Evolutionary conservation across 331 rosid species (phyloP).

Genomic region (Quercus tomentella): DNA sequence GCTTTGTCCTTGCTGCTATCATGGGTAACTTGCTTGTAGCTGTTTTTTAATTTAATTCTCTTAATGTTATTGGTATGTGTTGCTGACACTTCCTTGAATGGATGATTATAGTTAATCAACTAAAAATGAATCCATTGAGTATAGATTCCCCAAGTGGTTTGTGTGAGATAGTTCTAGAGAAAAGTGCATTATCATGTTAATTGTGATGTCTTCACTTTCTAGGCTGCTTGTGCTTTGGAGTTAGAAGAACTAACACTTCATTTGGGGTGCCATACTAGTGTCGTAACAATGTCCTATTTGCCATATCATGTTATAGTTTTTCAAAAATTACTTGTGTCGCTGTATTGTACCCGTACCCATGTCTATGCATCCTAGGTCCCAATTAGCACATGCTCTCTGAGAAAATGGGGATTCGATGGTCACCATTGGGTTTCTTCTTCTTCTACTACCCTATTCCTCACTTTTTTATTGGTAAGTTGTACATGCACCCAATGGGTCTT

Average conservation of each 20-base stretch:
- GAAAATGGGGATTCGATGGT: background rate
- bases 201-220: background rate
- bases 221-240: background rate
- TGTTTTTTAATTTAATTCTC: background rate
- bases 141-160: background rate
- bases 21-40: conserved; percentile 64
- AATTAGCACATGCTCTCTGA: too few relatives aligned
- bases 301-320: too few relatives aligned
- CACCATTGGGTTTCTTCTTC: background rate
- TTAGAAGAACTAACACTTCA: background rate
- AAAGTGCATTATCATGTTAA: background rate
- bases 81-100: conserved; percentile 3
- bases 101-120: background rate
- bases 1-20: conserved; percentile 98
- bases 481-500: too few relatives aligned
- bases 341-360: too few relatives aligned
- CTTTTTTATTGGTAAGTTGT: too few relatives aligned
- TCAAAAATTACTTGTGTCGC: too few relatives aligned
- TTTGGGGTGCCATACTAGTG: too few relatives aligned
- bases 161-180: background rate
- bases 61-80: background rate
- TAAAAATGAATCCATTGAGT: background rate
- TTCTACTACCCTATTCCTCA: too few relatives aligned
- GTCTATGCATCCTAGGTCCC: too few relatives aligned
- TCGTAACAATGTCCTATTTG: too few relatives aligned